phyloP scores from a whole-genome alignment of 495 filamentous ascomycete genomes.

The Immersiella caudata region DNA sequence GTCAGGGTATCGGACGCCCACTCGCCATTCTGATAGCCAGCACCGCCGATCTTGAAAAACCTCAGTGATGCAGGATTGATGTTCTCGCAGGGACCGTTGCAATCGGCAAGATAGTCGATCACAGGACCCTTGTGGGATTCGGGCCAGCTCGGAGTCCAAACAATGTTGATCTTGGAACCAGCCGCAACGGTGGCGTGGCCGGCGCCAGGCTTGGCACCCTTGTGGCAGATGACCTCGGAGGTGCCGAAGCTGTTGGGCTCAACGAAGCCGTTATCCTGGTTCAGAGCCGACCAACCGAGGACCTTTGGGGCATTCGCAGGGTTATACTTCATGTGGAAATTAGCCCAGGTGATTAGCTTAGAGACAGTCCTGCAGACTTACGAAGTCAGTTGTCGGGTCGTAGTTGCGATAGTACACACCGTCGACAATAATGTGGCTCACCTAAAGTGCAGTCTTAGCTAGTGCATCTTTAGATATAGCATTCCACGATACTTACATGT shows the following conservation, averaged over 20 bases:
- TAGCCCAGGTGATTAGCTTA: too few species aligned
- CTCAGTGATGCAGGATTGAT: constrained; percentile 65
- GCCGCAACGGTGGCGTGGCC: constrained; percentile 47
- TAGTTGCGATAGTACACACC: constrained; percentile 54
- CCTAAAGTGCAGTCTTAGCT: too few species aligned
- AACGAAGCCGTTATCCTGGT: constrained; percentile 64
- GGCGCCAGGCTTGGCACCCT: constrained; percentile 40
- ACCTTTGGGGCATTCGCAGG: constrained; percentile 46
- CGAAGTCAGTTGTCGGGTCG: constrained; percentile 44
- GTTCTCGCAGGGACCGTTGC: constrained; percentile 67
- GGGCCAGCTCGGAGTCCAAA: constrained; percentile 54
- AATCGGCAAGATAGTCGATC: constrained; percentile 75
- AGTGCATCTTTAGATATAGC: too few species aligned
- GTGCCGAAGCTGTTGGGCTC: constrained; percentile 47
- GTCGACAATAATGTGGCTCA: constrained; percentile 61
- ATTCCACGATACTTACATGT: too few species aligned
- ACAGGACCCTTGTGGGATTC: constrained; percentile 61
- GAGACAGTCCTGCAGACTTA: too few species aligned
- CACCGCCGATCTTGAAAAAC: constrained; percentile 77
- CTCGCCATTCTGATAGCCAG: constrained; percentile 57
- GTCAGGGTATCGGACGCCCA: constrained; percentile 73
- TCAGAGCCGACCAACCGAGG: constrained; percentile 58
- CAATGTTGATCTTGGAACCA: constrained; percentile 47
- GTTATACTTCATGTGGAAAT: too few species aligned
- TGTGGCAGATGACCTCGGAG: constrained; percentile 58